phyloP scores from a whole-genome alignment of 441 rosid species.

The Monsonia emarginata region DNA sequence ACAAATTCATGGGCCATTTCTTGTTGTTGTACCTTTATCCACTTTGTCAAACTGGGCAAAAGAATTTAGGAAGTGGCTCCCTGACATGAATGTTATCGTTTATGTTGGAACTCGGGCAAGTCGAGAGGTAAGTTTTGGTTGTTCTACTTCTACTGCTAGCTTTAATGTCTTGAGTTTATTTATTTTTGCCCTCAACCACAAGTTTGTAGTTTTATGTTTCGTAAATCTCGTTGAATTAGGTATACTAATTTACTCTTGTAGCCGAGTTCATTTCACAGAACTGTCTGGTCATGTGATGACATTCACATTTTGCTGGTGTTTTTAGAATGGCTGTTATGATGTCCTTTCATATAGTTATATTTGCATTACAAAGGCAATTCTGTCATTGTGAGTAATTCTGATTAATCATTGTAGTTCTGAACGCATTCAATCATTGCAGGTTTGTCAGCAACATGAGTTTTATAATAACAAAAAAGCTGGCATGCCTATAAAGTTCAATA shows the following conservation, averaged over 20 bases:
- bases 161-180: not conserved
- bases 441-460: conserved; percentile 94
- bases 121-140: conserved; percentile 59
- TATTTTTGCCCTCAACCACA: not conserved
- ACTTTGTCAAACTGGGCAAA: conserved; percentile 98
- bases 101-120: conserved; percentile 98
- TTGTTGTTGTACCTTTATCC: conserved; percentile 95
- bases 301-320: not conserved
- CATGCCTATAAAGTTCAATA: conserved; percentile 75
- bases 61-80: conserved; percentile 98
- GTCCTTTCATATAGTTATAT: not conserved
- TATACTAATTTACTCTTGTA: not conserved
- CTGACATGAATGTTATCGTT: conserved; percentile 77
- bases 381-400: not conserved
- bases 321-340: not conserved
- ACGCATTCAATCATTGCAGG: conserved; percentile 37
- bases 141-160: not conserved
- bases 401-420: not conserved
- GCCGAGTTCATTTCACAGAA: conserved; percentile 3
- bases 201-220: not conserved
- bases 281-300: conserved; percentile 2
- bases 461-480: conserved; percentile 76
- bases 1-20: conserved; percentile 96
- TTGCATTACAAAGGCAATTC: not conserved
- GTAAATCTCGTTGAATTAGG: not conserved